Evolutionary conservation across 352 stramenopile genomes (phyloP).

Genomic region (Elongisporangium anandrum): DNA sequence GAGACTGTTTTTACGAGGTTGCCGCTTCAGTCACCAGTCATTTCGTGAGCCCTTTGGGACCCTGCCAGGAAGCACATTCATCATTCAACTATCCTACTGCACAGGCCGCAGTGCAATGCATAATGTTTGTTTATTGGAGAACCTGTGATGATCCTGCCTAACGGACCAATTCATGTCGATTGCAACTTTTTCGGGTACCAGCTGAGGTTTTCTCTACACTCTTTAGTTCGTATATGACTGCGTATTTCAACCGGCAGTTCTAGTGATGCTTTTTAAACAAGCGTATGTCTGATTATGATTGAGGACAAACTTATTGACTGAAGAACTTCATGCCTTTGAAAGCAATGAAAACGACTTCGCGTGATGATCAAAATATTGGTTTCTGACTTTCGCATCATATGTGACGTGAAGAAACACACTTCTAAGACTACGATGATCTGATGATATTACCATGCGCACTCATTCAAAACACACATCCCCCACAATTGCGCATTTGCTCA

Average conservation of each 20-base stretch:
- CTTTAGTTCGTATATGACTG: constrained; percentile 11
- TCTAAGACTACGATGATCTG: constrained; percentile 89
- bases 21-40: background rate
- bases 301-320: constrained; percentile 56
- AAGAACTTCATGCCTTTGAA: constrained; percentile 22
- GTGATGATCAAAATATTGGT: constrained; percentile 66
- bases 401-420: constrained; percentile 59
- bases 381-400: constrained; percentile 50
- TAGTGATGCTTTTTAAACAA: constrained; percentile 80
- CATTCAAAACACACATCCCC: no score
- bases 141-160: constrained; percentile 74
- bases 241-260: constrained; percentile 10
- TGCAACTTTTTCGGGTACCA: constrained; percentile 89
- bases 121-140: constrained; percentile 12
- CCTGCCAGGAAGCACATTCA: background rate
- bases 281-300: constrained; percentile 83
- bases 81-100: background rate
- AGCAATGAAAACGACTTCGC: constrained; percentile 24
- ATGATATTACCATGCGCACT: no score
- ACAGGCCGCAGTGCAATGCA: background rate
- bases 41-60: background rate
- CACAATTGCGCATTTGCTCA: no score
- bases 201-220: constrained; percentile 69
- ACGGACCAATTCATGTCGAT: constrained; percentile 90
- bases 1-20: background rate